Conservation (phyloP, 73 alveolate species). For the Stentor coeruleus region DNA sequence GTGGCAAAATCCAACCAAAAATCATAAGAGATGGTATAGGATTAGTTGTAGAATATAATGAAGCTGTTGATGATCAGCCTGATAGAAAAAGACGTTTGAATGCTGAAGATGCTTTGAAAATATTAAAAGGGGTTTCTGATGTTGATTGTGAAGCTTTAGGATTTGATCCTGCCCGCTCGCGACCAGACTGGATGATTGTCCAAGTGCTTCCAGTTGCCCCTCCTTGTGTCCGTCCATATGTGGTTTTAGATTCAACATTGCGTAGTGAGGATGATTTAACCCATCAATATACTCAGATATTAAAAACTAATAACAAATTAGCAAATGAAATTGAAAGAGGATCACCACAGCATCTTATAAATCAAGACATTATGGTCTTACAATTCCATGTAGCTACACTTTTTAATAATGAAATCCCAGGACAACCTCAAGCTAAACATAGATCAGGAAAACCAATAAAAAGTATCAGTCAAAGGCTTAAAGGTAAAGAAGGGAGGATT, state of each 20-base stretch:
- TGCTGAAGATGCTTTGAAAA: conserved; percentile 70
- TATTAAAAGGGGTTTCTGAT: conserved; percentile 55
- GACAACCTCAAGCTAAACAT: conserved; percentile 66
- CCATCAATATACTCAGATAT: conserved; percentile 76
- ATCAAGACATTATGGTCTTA: conserved; percentile 55
- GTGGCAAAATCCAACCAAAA: conserved; percentile 80
- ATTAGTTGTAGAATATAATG: conserved; percentile 41
- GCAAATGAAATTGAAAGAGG: conserved; percentile 43
- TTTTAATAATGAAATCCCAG: conserved; percentile 89
- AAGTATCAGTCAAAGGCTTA: conserved; percentile 63
- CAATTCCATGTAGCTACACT: conserved; percentile 93
- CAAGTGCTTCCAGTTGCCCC: conserved; percentile 90
- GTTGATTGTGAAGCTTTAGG: conserved; percentile 74
- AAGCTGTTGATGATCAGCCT: conserved; percentile 45
- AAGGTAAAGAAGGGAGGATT: conserved; percentile 99
- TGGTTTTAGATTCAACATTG: conserved; percentile 58
- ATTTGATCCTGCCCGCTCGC: conserved; percentile 62
- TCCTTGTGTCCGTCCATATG: conserved; percentile 94
- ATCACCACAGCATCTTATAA: conserved; percentile 56
- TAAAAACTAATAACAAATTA: conserved; percentile 63
- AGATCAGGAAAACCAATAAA: conserved; percentile 88
- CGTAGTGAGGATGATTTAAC: conserved; percentile 94
- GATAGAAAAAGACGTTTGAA: conserved; percentile 50
- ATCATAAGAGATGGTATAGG: conserved; percentile 50
- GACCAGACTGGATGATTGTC: conserved; percentile 90